Percentiles rank a stretch among this genome's conserved stretches.
Conservation (phyloP, 257 asterid genomes). For the Solanum tacnaense region DNA sequence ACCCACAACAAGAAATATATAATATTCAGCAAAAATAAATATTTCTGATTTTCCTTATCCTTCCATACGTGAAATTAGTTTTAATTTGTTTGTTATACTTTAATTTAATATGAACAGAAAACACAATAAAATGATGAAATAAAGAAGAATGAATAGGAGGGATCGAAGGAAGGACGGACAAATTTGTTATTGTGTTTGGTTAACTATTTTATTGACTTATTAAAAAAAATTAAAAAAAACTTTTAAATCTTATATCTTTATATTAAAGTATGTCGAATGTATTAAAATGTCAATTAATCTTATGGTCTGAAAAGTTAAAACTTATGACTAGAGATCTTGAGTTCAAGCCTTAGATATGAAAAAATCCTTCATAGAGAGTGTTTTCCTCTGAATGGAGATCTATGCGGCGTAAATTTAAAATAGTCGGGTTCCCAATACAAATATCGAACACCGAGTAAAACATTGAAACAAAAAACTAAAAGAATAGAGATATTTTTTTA, state of each 20-base stretch:
- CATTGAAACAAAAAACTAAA: too few species aligned
- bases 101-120: too few species aligned
- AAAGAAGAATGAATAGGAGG: fast-evolving
- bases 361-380: fast-evolving
- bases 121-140: too few species aligned
- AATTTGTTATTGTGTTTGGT: fast-evolving
- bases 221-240: too few species aligned
- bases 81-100: background rate
- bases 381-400: background rate
- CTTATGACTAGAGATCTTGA: too few species aligned
- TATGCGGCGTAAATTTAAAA: fast-evolving
- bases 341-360: too few species aligned
- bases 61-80: fast-evolving
- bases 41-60: background rate
- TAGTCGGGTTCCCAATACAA: fast-evolving
- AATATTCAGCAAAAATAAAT: background rate
- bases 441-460: fast-evolving
- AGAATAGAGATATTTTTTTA: too few species aligned
- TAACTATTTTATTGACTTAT: too few species aligned
- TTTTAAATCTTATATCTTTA: too few species aligned
- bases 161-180: fast-evolving
- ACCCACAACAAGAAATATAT: background rate
- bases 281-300: too few species aligned
- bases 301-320: too few species aligned
- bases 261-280: too few species aligned